A percentile compares a stretch with the other conserved stretches of the same genome.
Conservation (phyloP, 306 rosid genomes). For the Benincasa hispida region DNA sequence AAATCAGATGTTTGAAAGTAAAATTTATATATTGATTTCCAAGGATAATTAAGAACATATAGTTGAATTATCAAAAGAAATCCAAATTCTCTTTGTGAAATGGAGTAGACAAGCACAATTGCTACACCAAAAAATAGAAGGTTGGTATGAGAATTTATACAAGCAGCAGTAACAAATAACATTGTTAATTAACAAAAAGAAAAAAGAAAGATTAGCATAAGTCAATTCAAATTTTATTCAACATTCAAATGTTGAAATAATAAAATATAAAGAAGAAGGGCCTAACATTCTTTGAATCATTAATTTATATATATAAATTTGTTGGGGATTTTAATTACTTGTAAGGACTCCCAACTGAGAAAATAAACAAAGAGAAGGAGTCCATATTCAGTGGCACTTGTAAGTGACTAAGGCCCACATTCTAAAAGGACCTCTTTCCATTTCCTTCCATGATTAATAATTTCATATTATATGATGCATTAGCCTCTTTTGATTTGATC, state of each 20-base stretch:
- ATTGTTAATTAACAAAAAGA: neutral
- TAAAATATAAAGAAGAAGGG: neutral
- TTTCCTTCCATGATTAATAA: neutral
- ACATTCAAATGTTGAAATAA: slow-evolving; percentile 1
- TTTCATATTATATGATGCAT: neutral
- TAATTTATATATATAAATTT: too few relatives aligned
- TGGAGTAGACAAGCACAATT: neutral
- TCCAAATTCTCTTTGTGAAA: neutral
- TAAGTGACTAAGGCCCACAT: slow-evolving; percentile 3
- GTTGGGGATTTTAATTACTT: neutral
- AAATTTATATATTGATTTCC: too few relatives aligned
- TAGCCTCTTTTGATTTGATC: too few relatives aligned
- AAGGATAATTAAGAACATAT: neutral
- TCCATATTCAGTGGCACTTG: slow-evolving; percentile 1
- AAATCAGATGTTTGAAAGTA: too few relatives aligned
- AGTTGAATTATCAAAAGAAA: neutral
- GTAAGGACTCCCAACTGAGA: neutral
- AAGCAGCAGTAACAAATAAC: neutral
- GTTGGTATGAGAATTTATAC: neutral
- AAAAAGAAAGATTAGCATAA: neutral
- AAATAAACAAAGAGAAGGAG: neutral
- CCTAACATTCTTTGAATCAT: slow-evolving; percentile 5
- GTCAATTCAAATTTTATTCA: neutral
- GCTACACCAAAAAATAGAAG: neutral
- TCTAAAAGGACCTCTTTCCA: neutral